Evolutionary conservation across 768 basidiomycete genomes (phyloP).

Genomic region (Tylopilus balloui): DNA sequence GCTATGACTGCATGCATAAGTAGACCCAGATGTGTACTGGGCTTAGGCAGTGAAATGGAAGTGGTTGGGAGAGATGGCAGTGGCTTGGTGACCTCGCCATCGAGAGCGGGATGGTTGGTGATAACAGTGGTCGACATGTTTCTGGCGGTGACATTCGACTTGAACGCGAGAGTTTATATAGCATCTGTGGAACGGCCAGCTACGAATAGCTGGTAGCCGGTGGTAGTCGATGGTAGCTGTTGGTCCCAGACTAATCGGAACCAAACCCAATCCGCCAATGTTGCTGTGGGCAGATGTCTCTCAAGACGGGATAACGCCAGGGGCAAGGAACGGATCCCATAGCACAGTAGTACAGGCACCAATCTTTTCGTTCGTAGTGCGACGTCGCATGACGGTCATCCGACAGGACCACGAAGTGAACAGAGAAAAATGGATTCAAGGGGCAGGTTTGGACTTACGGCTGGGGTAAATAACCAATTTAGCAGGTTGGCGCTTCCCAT

Average conservation of each 20-base stretch:
- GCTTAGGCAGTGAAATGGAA: not conserved
- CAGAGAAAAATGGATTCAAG: not conserved
- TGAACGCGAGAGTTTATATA: not conserved
- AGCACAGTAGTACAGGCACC: not conserved
- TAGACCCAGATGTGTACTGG: not conserved
- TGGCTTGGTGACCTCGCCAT: not conserved
- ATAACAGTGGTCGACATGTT: not conserved
- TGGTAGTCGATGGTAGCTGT: no score
- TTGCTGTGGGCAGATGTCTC: not conserved
- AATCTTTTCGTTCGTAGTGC: not conserved
- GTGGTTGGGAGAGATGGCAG: not conserved
- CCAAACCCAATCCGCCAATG: no score
- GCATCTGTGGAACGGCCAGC: no score
- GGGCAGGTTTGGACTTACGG: not conserved
- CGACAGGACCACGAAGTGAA: not conserved
- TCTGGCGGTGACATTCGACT: not conserved
- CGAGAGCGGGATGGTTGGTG: not conserved
- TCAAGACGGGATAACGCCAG: not conserved
- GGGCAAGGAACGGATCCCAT: not conserved
- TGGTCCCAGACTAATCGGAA: no score
- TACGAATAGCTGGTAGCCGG: no score
- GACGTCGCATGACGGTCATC: not conserved
- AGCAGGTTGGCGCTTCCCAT: not conserved
- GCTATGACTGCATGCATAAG: not conserved
- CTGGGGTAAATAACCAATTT: not conserved